Conservation (phyloP, 805 yeast genomes). For the Saccharomycopsis synnaedendra region DNA sequence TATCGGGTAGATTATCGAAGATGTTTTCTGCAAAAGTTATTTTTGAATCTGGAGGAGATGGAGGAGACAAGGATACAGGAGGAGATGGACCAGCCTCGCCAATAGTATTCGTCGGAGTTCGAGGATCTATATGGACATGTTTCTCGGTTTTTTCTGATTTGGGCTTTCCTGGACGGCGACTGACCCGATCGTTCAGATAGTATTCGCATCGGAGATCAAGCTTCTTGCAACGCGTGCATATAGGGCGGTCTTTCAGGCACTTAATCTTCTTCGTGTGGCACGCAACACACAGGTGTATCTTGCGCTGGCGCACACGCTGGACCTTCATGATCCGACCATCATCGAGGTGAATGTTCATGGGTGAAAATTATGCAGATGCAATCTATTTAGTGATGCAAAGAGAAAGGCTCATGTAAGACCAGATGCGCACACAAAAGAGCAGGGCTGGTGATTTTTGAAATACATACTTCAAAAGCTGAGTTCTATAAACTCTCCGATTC, state of each 20-base stretch:
- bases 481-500: too few relatives aligned
- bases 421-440: too few relatives aligned
- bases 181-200: slow-evolving; percentile 44
- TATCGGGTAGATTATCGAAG: slow-evolving; percentile 3
- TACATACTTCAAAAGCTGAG: too few relatives aligned
- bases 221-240: slow-evolving; percentile 42
- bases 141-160: background rate
- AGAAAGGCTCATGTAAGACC: too few relatives aligned
- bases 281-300: slow-evolving; percentile 43
- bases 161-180: slow-evolving; percentile 19
- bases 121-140: background rate
- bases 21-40: background rate
- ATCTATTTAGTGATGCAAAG: too few relatives aligned
- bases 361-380: too few relatives aligned
- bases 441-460: too few relatives aligned
- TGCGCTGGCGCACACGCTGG: slow-evolving; percentile 50
- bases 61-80: background rate
- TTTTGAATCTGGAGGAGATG: background rate
- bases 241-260: slow-evolving; percentile 48
- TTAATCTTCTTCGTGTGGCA: slow-evolving; percentile 53
- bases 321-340: slow-evolving; percentile 27
- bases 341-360: slow-evolving; percentile 1
- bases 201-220: slow-evolving; percentile 38
- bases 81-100: background rate
- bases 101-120: too few relatives aligned